Evolutionary conservation across 768 basidiomycete genomes (phyloP).

Genomic region (Gautieria morchelliformis): DNA sequence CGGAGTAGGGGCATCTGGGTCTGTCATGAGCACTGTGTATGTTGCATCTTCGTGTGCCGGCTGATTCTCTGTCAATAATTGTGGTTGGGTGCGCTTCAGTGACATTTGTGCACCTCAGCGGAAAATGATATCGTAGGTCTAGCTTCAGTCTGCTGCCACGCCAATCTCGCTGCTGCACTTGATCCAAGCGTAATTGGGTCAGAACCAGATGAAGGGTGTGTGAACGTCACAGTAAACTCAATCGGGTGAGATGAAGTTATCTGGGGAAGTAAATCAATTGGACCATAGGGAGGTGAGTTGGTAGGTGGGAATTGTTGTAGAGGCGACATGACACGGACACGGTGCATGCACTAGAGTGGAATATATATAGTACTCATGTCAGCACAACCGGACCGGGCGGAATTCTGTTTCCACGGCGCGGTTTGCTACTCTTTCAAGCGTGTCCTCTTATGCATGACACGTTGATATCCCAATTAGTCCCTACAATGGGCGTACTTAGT

Average conservation of each 20-base stretch:
- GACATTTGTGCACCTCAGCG: neutral
- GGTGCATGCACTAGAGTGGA: neutral
- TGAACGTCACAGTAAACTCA: neutral
- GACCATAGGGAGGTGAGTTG: neutral
- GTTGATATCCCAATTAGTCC: no score
- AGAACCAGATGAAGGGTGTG: neutral
- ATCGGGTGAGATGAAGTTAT: neutral
- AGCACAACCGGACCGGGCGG: no score
- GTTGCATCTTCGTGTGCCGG: neutral
- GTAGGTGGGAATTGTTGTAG: neutral
- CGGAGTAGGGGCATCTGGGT: constrained; percentile 1
- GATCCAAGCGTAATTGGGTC: neutral
- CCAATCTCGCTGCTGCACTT: neutral
- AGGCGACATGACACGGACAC: neutral
- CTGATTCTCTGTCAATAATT: neutral
- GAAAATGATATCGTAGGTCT: neutral
- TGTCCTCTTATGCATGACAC: no score
- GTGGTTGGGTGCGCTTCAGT: neutral
- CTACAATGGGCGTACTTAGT: no score
- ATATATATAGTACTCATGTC: no score
- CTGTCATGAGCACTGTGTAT: constrained; percentile 1
- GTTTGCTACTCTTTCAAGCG: no score
- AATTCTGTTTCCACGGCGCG: no score
- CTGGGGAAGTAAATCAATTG: neutral
- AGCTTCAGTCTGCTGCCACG: neutral